These are phyloP conservation scores for Fusarium sp. DNA, from an alignment of 2,329 filamentous ascomycete genomes.

Conservation along the genomic window DNA sequence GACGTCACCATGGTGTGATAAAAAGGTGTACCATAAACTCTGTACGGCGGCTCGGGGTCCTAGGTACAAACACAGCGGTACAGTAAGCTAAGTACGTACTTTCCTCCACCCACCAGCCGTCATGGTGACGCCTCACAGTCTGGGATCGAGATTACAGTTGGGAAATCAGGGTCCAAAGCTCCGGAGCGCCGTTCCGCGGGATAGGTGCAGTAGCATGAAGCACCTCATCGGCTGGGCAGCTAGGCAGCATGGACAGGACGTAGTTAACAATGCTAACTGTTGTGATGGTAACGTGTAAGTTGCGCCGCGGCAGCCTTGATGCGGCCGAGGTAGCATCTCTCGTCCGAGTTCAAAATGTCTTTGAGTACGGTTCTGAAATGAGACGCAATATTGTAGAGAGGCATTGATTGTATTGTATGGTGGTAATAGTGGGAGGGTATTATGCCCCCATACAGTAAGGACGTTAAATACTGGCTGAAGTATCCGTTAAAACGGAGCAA, in stretches of 20 bases:
- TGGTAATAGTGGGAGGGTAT: conserved; percentile 15
- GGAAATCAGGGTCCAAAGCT: conserved; percentile 49
- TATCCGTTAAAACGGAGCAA: conserved; percentile 10
- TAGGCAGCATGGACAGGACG: not conserved
- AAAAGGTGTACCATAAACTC: not conserved
- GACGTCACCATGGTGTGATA: conserved; percentile 50
- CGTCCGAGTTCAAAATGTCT: conserved; percentile 3
- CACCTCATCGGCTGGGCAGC: conserved; percentile 14
- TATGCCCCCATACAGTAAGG: conserved; percentile 6
- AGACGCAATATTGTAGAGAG: not conserved
- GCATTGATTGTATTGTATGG: not conserved
- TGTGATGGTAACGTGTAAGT: not conserved
- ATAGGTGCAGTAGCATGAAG: conserved; percentile 24
- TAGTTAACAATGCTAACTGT: conserved; percentile 1
- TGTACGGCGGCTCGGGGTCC: conserved; percentile 39
- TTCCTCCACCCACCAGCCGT: conserved; percentile 29
- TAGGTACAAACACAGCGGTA: not conserved
- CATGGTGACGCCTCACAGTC: conserved; percentile 43
- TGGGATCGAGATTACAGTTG: conserved; percentile 50
- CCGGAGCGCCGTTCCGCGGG: conserved; percentile 35
- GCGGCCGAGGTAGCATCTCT: conserved; percentile 16
- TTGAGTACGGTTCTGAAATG: not conserved
- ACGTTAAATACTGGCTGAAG: conserved; percentile 9
- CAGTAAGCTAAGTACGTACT: conserved; percentile 1
- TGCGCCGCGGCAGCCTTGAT: conserved; percentile 25